phyloP scores from a whole-genome alignment of 805 yeast species.

The Starmerella tilneyi region DNA sequence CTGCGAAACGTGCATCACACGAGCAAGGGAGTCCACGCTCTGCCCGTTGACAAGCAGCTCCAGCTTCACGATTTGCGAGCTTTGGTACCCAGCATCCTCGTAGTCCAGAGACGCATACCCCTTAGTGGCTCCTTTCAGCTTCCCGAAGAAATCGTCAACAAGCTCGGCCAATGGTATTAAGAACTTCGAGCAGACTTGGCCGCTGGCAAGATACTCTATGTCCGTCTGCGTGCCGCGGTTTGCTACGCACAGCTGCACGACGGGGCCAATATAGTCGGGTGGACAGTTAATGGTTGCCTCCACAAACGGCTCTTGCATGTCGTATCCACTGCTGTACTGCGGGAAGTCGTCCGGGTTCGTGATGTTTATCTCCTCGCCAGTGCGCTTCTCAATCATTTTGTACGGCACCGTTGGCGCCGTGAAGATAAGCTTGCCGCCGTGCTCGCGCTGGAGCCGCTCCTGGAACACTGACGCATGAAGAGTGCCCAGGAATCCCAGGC shows the following conservation, averaged over 20 bases:
- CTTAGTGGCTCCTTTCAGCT: conserved; percentile 73
- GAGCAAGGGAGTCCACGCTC: conserved; percentile 85
- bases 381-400: conserved; percentile 49
- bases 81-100: conserved; percentile 80
- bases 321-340: conserved; percentile 34
- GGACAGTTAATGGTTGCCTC: conserved; percentile 87
- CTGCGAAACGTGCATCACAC: conserved; percentile 75
- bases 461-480: conserved; percentile 90
- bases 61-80: conserved; percentile 72
- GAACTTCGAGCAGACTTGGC: conserved; percentile 73
- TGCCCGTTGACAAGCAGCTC: conserved; percentile 82
- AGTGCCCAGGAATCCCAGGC: conserved; percentile 88
- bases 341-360: conserved; percentile 94
- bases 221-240: conserved; percentile 78
- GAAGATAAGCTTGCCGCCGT: conserved; percentile 82
- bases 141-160: conserved; percentile 93
- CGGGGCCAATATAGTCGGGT: conserved; percentile 75
- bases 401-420: conserved; percentile 97
- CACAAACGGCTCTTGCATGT: conserved; percentile 64
- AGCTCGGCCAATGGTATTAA: conserved; percentile 77
- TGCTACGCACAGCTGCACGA: conserved; percentile 73
- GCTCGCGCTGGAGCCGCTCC: conserved; percentile 84
- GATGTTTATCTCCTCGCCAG: conserved; percentile 54
- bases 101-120: conserved; percentile 94
- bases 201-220: conserved; percentile 61